phyloP scores from a whole-genome alignment of 225 moss, liverwort and hornwort genomes.

The Sphagnum tenellum region DNA sequence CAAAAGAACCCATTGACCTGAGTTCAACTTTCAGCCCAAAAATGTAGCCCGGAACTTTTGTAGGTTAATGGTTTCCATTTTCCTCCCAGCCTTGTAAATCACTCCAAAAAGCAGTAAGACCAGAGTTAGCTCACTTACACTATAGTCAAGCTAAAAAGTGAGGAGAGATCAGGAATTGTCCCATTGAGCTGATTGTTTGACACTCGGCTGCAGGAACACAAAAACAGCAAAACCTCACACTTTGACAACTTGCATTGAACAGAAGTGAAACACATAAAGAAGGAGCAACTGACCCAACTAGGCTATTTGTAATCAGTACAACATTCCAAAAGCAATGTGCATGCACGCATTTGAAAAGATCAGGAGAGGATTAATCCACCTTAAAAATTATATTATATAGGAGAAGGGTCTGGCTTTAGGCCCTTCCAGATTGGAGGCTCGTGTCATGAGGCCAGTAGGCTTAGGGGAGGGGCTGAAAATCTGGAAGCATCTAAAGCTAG shows the following conservation, averaged over 20 bases:
- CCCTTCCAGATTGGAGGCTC: too few relatives aligned
- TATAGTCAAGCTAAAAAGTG: slow-evolving; percentile 24
- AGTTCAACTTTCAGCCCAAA: too few relatives aligned
- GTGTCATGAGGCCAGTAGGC: too few relatives aligned
- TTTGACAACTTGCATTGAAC: background rate
- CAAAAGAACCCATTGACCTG: too few relatives aligned
- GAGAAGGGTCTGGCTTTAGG: too few relatives aligned
- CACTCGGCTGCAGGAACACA: slow-evolving; percentile 22
- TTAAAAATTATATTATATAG: too few relatives aligned
- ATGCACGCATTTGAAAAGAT: slow-evolving; percentile 18
- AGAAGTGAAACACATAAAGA: background rate
- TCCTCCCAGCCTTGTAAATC: too few relatives aligned
- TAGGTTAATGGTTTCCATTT: too few relatives aligned
- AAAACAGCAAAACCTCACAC: background rate
- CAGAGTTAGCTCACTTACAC: slow-evolving; percentile 16
- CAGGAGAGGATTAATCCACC: background rate
- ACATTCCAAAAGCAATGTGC: background rate
- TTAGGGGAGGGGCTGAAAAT: too few relatives aligned
- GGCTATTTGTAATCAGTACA: background rate
- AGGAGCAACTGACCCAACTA: background rate
- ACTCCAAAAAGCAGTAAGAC: background rate
- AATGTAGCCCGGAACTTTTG: too few relatives aligned
- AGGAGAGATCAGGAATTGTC: slow-evolving; percentile 33
- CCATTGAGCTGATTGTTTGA: slow-evolving; percentile 33
- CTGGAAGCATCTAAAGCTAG: too few relatives aligned